A percentile compares a stretch with the other conserved stretches of the same genome.
These are phyloP conservation scores for Podila epigama DNA, from an alignment of 192 early-diverging fungal species.

Conservation along the genomic window DNA sequence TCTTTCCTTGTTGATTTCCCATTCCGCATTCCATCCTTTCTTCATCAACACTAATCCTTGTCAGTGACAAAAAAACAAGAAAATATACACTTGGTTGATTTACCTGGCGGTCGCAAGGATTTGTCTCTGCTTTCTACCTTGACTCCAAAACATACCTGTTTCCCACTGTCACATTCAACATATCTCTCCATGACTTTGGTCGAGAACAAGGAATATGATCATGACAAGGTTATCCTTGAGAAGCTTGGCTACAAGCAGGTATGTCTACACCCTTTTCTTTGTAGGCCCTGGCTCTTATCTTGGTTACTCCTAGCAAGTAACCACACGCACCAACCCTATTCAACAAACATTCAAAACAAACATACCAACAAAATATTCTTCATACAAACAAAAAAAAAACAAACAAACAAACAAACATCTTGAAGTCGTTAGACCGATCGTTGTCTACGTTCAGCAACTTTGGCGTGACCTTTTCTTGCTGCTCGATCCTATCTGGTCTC, in stretches of 20 bases:
- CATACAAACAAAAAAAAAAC: background rate
- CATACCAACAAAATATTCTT: background rate
- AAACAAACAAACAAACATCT: background rate
- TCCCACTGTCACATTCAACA: background rate
- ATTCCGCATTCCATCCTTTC: background rate
- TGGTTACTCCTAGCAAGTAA: background rate
- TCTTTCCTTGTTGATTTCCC: background rate
- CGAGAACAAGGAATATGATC: constrained; percentile 23
- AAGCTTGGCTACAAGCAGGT: constrained; percentile 56
- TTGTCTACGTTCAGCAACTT: constrained; percentile 59
- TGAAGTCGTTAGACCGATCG: constrained; percentile 58
- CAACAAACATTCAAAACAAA: background rate
- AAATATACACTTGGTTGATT: too few relatives aligned
- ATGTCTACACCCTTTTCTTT: too few relatives aligned
- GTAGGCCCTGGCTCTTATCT: too few relatives aligned
- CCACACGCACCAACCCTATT: background rate
- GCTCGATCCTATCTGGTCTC: constrained; percentile 59
- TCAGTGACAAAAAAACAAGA: background rate
- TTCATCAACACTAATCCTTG: background rate
- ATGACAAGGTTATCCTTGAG: constrained; percentile 46
- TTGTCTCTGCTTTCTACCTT: too few relatives aligned
- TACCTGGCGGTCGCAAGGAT: too few relatives aligned
- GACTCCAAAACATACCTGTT: too few relatives aligned
- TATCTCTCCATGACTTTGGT: too few relatives aligned
- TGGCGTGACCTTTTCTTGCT: constrained; percentile 63